A percentile compares a stretch with the other conserved stretches of the same genome.
Conservation (phyloP, 805 yeast genomes). For the Barnettozyma pratensis region DNA sequence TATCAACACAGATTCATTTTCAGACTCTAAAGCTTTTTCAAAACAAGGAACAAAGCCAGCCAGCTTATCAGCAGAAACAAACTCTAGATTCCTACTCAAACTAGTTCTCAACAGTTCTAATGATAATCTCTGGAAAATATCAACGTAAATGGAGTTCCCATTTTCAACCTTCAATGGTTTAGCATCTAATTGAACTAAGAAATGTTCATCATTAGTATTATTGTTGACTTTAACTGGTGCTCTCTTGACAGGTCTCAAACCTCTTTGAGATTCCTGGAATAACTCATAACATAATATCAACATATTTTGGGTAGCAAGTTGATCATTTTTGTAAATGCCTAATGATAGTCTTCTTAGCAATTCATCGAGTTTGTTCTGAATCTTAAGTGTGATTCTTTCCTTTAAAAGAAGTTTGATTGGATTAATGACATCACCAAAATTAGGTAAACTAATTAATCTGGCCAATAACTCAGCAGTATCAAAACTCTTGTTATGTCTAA, state of each 20-base stretch:
- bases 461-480: conserved; percentile 83
- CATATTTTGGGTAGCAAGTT: conserved; percentile 50
- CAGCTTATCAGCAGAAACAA: conserved; percentile 56
- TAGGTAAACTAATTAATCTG: conserved; percentile 50
- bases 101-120: conserved; percentile 73
- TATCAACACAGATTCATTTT: conserved; percentile 71
- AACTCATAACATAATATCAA: conserved; percentile 72
- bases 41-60: conserved; percentile 73
- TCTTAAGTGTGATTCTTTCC: conserved; percentile 61
- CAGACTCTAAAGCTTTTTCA: conserved; percentile 53
- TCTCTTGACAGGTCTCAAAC: background rate
- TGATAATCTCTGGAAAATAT: conserved; percentile 67
- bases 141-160: conserved; percentile 51
- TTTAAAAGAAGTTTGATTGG: conserved; percentile 64
- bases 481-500: conserved; percentile 80
- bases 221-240: conserved; percentile 1
- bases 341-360: conserved; percentile 66
- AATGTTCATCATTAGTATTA: conserved; percentile 49
- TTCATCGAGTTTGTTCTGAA: conserved; percentile 74
- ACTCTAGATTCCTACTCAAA: conserved; percentile 53
- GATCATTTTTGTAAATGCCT: conserved; percentile 74
- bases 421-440: conserved; percentile 51
- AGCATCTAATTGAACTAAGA: conserved; percentile 66
- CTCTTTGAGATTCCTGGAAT: conserved; percentile 45
- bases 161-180: conserved; percentile 47